Evolutionary conservation across 495 filamentous ascomycete genomes (phyloP).

Genomic region (Xylaria acuta): DNA sequence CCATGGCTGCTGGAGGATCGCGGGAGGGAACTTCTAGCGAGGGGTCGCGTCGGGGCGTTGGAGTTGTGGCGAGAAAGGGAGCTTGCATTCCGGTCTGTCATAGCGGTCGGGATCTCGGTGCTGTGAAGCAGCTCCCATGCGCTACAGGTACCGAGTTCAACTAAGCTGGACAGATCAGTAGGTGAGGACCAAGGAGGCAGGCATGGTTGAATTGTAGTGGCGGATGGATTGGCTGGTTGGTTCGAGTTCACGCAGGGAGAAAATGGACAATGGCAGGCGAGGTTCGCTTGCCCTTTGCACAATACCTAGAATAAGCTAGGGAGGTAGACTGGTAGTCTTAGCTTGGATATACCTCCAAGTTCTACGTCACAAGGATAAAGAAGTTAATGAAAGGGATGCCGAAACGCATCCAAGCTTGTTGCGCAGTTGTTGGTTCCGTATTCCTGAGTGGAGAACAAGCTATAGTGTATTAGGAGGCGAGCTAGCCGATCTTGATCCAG

Average conservation of each 20-base stretch:
- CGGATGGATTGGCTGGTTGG: not conserved
- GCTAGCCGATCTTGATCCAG: not conserved
- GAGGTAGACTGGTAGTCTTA: not conserved
- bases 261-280: not conserved
- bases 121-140: constrained; percentile 1
- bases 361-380: not conserved
- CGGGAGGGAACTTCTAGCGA: constrained; percentile 27
- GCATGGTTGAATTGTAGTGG: constrained; percentile 4
- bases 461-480: not conserved
- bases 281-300: not conserved
- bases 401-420: not conserved
- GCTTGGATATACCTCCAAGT: not conserved
- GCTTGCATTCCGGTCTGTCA: constrained; percentile 23
- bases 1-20: constrained; percentile 38
- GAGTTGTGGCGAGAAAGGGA: constrained; percentile 19
- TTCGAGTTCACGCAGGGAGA: not conserved
- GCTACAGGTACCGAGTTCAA: not conserved
- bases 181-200: not conserved
- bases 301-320: not conserved
- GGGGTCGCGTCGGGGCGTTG: constrained; percentile 11
- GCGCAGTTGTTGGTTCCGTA: constrained; percentile 7
- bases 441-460: constrained; percentile 8
- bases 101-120: constrained; percentile 9
- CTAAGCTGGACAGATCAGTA: not conserved
- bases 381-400: not conserved